Percentiles rank a stretch among this genome's conserved stretches.
phyloP scores from a whole-genome alignment of 306 rosid species.

The Prosopis cineraria region DNA sequence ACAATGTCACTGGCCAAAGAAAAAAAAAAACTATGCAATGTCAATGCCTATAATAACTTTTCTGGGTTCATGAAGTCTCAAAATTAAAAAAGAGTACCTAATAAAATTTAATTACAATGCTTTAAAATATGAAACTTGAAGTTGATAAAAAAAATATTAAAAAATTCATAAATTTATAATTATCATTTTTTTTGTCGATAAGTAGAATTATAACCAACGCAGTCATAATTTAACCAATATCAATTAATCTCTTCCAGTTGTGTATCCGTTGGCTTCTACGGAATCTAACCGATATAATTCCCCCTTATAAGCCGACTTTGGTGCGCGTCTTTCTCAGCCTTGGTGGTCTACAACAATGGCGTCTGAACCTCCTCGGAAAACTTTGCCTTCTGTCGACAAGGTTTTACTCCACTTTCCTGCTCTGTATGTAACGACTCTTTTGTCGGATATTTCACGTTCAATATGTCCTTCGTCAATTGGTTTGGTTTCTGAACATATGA shows the following conservation, averaged over 20 bases:
- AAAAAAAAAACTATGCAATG: too few species aligned
- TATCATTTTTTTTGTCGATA: too few species aligned
- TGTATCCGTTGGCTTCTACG: not conserved
- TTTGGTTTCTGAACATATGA: conserved; percentile 2
- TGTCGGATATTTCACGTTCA: not conserved
- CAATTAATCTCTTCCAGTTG: not conserved
- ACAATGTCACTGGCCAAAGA: too few species aligned
- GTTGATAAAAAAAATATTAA: too few species aligned
- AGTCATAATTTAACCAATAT: not conserved
- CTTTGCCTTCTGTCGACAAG: conserved; percentile 40
- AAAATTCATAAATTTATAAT: too few species aligned
- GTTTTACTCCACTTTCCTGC: conserved; percentile 22
- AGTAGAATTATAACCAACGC: not conserved
- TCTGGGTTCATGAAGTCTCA: too few species aligned
- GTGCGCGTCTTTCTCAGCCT: not conserved
- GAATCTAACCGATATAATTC: not conserved
- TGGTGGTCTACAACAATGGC: conserved; percentile 35
- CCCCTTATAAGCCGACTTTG: not conserved
- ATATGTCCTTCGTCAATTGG: too few species aligned
- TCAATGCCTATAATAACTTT: too few species aligned
- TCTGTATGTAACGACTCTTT: not conserved
- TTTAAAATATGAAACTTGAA: too few species aligned
- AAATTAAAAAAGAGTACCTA: too few species aligned
- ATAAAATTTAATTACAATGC: too few species aligned
- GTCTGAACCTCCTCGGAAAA: conserved; percentile 35